Evolutionary conservation across 2,329 filamentous ascomycete species (phyloP).

Genomic region (Celoporthe dispersa): DNA sequence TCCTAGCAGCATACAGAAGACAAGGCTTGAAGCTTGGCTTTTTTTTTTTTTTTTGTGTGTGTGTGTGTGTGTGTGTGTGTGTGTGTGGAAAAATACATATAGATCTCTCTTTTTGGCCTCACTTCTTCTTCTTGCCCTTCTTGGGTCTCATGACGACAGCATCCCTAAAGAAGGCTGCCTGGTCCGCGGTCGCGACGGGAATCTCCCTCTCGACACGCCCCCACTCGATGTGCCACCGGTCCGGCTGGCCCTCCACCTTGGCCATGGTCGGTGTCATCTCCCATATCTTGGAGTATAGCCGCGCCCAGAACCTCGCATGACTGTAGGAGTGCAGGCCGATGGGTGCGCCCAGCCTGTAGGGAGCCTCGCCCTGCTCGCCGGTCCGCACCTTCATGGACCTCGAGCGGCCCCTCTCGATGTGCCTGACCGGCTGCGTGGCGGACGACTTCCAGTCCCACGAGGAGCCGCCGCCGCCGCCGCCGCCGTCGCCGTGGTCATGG

Average conservation of each 20-base stretch:
- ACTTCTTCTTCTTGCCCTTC: conserved; percentile 2
- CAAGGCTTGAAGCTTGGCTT: background rate
- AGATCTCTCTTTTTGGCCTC: background rate
- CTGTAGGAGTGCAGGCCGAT: conserved; percentile 43
- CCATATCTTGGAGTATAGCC: conserved; percentile 54
- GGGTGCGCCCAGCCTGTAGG: conserved; percentile 38
- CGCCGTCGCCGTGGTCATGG: background rate
- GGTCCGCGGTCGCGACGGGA: conserved; percentile 38
- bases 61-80: no score
- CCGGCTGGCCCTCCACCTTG: conserved; percentile 32
- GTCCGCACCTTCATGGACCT: conserved; percentile 42
- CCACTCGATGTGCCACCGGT: conserved; percentile 49
- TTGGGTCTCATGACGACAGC: conserved; percentile 32
- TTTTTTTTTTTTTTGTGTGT: background rate
- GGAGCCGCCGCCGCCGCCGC: background rate
- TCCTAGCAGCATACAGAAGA: no score
- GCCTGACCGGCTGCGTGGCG: conserved; percentile 44
- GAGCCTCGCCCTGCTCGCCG: conserved; percentile 43
- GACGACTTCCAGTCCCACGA: conserved; percentile 50
- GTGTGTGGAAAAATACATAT: no score
- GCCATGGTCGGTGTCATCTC: conserved; percentile 48
- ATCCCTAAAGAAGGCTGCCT: conserved; percentile 54
- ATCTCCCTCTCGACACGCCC: conserved; percentile 41
- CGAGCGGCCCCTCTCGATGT: conserved; percentile 44
- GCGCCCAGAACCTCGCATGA: conserved; percentile 47